A percentile compares a stretch with the other conserved stretches of the same genome.
phyloP scores from a whole-genome alignment of 2,329 filamentous ascomycete genomes.

The Huntiella abstrusa region DNA sequence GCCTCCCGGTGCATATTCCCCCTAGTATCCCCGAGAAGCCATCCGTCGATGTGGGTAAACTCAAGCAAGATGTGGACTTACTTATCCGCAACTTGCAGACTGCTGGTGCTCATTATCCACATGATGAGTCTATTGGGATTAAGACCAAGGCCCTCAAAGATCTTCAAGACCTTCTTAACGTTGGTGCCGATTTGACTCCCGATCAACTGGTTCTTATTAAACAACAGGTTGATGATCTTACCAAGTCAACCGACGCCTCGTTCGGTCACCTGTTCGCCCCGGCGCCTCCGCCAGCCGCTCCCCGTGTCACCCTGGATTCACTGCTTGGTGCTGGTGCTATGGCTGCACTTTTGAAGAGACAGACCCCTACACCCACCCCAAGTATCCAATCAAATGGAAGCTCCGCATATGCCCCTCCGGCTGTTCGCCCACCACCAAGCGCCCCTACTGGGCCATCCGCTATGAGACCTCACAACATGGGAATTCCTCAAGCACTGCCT shows the following conservation, averaged over 20 bases:
- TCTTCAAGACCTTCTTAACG: conserved; percentile 55
- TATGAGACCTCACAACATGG: conserved; percentile 28
- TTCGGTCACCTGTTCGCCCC: conserved; percentile 21
- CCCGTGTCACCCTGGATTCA: conserved; percentile 30
- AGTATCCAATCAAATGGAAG: not conserved
- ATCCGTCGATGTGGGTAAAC: conserved; percentile 45
- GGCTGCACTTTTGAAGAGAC: conserved; percentile 35
- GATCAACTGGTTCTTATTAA: conserved; percentile 72
- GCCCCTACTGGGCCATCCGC: conserved; percentile 13
- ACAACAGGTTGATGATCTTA: conserved; percentile 65
- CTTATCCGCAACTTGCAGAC: conserved; percentile 55
- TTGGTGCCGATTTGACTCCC: conserved; percentile 56
- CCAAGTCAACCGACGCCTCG: conserved; percentile 39
- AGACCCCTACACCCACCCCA: conserved; percentile 1
- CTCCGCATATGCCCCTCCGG: not conserved
- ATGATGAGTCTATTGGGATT: conserved; percentile 56
- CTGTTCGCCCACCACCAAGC: not conserved
- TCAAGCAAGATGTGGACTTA: conserved; percentile 68
- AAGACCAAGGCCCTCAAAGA: conserved; percentile 72
- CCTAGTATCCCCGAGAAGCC: not conserved
- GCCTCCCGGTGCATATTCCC: not conserved
- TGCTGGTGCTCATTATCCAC: conserved; percentile 56
- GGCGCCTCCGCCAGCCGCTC: conserved; percentile 16
- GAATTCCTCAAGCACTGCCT: conserved; percentile 10
- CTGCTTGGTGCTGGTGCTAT: conserved; percentile 41